phyloP scores from a whole-genome alignment of 2,329 filamentous ascomycete genomes.

The Verticillium dahliae region DNA sequence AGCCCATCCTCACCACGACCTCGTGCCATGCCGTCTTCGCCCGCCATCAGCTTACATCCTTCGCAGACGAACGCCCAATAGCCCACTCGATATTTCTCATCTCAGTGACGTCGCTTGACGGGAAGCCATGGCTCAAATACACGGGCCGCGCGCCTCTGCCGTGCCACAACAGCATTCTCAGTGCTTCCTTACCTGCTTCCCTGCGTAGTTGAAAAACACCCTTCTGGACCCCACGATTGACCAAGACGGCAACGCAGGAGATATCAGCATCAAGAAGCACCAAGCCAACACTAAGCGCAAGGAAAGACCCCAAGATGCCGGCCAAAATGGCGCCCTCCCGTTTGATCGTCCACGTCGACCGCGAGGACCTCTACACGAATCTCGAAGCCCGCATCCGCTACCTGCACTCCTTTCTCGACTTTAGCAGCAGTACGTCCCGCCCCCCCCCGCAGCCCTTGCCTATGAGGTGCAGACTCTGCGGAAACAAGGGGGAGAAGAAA shows the following conservation, averaged over 20 bases:
- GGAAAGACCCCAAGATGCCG: not conserved
- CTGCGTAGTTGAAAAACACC: not conserved
- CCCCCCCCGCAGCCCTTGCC: not conserved
- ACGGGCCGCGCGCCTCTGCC: not conserved
- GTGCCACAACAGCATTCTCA: too few relatives aligned
- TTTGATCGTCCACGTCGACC: constrained; percentile 55
- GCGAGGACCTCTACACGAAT: constrained; percentile 64
- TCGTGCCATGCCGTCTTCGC: not conserved
- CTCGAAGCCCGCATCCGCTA: constrained; percentile 65
- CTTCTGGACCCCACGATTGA: not conserved
- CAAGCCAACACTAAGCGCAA: too few relatives aligned
- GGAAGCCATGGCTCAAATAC: not conserved
- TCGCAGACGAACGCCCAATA: not conserved
- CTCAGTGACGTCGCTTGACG: constrained; percentile 7
- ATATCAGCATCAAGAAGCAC: not conserved
- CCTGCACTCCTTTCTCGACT: constrained; percentile 70
- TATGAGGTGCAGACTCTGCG: not conserved
- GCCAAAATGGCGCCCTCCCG: constrained; percentile 7
- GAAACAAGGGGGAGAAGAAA: too few relatives aligned
- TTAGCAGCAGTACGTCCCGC: constrained; percentile 53
- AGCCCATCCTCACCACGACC: not conserved
- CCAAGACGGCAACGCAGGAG: not conserved
- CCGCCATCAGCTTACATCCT: constrained; percentile 2
- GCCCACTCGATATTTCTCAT: not conserved
- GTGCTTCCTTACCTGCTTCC: too few relatives aligned